Percentiles rank a stretch among this genome's conserved stretches.
Evolutionary conservation across 129 eudicot genomes (phyloP).

Genomic region (Kitagawia praeruptora): DNA sequence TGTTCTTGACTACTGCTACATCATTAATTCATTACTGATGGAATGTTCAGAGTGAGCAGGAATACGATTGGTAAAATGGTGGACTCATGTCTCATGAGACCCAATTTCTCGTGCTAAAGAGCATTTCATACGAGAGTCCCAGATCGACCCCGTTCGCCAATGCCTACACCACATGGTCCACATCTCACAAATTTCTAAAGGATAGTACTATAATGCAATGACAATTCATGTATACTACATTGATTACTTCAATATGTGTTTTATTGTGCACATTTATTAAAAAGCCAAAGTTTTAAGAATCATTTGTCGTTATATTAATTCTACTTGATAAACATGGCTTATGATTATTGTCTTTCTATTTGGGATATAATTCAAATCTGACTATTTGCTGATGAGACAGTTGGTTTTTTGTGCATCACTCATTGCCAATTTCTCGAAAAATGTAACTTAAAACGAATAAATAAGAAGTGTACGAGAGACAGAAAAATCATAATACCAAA

Average conservation of each 20-base stretch:
- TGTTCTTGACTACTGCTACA: too few species aligned
- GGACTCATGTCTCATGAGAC: too few species aligned
- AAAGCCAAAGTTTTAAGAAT: too few species aligned
- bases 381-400: not conserved
- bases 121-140: too few species aligned
- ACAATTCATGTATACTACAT: not conserved
- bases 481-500: conserved; percentile 37
- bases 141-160: too few species aligned
- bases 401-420: too few species aligned
- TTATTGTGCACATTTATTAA: not conserved
- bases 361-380: not conserved
- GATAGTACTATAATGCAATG: not conserved
- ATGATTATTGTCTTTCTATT: not conserved
- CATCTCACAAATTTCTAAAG: too few species aligned
- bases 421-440: not conserved
- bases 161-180: too few species aligned
- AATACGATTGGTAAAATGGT: too few species aligned
- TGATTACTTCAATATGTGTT: not conserved
- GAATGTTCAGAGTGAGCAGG: not conserved
- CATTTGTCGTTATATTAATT: not conserved
- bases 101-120: too few species aligned
- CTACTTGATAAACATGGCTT: not conserved
- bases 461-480: not conserved
- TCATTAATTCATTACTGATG: too few species aligned
- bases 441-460: too few species aligned